A percentile compares a stretch with the other conserved stretches of the same genome.
Evolutionary conservation across 352 stramenopile species (phyloP).

Genomic region (Globisporangium irregulare): DNA sequence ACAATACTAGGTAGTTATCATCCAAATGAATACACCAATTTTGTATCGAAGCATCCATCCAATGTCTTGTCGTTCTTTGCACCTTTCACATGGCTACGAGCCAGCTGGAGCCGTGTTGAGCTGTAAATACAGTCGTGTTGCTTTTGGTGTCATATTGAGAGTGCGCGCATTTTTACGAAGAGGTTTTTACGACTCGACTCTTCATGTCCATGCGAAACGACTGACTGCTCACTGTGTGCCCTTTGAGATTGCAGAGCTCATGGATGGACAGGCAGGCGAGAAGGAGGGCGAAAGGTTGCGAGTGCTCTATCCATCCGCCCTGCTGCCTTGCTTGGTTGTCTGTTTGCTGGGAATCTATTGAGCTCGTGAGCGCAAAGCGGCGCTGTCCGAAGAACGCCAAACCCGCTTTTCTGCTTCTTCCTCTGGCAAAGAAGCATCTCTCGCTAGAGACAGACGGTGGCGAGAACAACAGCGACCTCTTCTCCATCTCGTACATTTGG

Average conservation of each 20-base stretch:
- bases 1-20: too few species aligned
- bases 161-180: not conserved
- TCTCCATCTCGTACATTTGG: not conserved
- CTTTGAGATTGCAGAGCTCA: not conserved
- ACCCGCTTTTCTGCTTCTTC: not conserved
- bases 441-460: not conserved
- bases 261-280: not conserved
- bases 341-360: not conserved
- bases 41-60: not conserved
- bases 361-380: not conserved
- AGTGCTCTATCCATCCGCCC: not conserved
- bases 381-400: slow-evolving; percentile 7
- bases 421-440: not conserved
- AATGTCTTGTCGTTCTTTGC: not conserved
- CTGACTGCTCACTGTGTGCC: not conserved
- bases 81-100: too few species aligned
- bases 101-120: not conserved
- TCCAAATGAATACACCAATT: not conserved
- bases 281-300: not conserved
- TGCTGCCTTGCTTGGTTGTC: too few species aligned
- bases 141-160: not conserved
- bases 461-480: not conserved
- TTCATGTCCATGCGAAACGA: not conserved
- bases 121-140: not conserved
- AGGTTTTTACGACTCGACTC: slow-evolving; percentile 9